Conservation (phyloP, 2,329 filamentous ascomycete genomes). For the Sporothrix variecibatus region DNA sequence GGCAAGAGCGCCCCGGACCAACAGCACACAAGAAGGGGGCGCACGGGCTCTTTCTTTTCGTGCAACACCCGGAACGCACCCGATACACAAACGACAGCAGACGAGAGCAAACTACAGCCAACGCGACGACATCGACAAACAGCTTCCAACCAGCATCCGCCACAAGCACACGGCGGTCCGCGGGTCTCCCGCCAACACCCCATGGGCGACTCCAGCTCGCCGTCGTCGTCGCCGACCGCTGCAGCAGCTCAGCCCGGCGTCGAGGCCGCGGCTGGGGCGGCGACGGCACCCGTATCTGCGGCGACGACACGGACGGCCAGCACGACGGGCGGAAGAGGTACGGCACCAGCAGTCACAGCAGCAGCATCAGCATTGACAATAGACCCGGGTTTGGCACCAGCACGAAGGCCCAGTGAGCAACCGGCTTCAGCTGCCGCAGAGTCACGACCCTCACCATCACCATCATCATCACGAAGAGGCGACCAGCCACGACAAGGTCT, state of each 20-base stretch:
- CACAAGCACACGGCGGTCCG: slow-evolving; percentile 7
- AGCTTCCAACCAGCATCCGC: not conserved
- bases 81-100: not conserved
- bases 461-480: not conserved
- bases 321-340: not conserved
- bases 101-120: not conserved
- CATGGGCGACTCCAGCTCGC: slow-evolving; percentile 29
- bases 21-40: not conserved
- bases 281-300: not conserved
- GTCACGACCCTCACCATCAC: not conserved
- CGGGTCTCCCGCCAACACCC: slow-evolving; percentile 15
- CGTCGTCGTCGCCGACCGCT: slow-evolving; percentile 25
- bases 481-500: not conserved
- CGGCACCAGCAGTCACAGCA: not conserved
- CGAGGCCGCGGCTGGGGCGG: slow-evolving; percentile 5
- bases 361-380: slow-evolving; percentile 1
- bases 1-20: not conserved
- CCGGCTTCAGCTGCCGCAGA: not conserved
- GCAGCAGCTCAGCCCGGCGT: slow-evolving; percentile 2
- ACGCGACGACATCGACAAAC: not conserved
- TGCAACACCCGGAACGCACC: not conserved
- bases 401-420: not conserved
- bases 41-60: not conserved
- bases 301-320: not conserved
- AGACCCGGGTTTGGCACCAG: not conserved